Base-by-base conservation (phyloP, 192 early-diverging fungal genomes). In the Mycoemilia scoparia region DNA sequence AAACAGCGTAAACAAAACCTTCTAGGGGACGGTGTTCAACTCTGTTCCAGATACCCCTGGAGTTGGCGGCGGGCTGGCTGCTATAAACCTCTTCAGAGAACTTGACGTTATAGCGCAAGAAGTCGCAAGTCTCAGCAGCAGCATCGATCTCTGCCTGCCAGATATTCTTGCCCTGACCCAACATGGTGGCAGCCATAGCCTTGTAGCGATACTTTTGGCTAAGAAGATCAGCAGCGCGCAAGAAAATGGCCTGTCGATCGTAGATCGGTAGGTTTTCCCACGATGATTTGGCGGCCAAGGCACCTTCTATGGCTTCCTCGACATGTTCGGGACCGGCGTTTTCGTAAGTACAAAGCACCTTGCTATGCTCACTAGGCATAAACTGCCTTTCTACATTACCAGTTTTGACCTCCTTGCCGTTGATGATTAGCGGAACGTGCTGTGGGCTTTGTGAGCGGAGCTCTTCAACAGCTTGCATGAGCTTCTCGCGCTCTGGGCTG, bases 131-230 rank as follows among this genome's bases (percentile, higher is more conserved):
- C 60, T 96, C 92, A 13, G 87, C 85, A 12, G 84, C 87, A n/a
- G 89, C 74, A 54, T 97, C 92, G 44, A 97, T 97, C 64, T 97
- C 92, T 4, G 92, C 92, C 70, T 97, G 89, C 87, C 89, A 97
- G 33, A 73, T 79, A 55, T 93, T 97, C 70, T 97, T 97, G 17
- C 85, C 85, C 62, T 97, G 92, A 24, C 92, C 92, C 24, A 97
- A 64, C 89, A 97, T 93, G 37, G 92, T 86, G 22, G 88, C 84
- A 10, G 92, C 92, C 73, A 91, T 68, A 28, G 83, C 47, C 60
- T 82, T 72, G 43, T 82, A 87, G 50, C 86, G 72, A 68, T 97
- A 87, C 63, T 97, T 97, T 48, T 53, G 62, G 13, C 83, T 38
- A 6, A 87, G 52, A 32, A 97, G 60, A 55, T 97, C 92, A 37